A percentile compares a stretch with the other conserved stretches of the same genome.
phyloP scores from a whole-genome alignment of 2,329 filamentous ascomycete species.

The Sporothrix sp. region DNA sequence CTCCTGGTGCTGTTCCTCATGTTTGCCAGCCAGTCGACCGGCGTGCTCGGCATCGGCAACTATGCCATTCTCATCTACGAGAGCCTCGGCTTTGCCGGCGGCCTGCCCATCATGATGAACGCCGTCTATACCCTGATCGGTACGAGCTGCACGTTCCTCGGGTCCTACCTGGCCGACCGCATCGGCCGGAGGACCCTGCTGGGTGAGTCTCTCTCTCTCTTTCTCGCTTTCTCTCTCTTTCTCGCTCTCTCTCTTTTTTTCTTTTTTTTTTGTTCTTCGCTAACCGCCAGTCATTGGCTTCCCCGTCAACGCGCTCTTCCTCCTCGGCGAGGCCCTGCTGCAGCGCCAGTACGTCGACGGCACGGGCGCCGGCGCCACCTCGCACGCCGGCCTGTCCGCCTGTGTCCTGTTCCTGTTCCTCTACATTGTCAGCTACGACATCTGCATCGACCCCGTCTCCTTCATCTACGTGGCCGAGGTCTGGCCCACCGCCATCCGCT shows the following conservation, averaged over 20 bases:
- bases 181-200: background rate
- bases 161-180: constrained; percentile 4
- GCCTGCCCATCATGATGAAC: constrained; percentile 11
- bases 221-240: background rate
- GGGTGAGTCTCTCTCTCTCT: background rate
- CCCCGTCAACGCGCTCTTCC: background rate
- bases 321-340: constrained; percentile 5
- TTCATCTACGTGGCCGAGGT: constrained; percentile 10
- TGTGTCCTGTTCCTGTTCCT: constrained; percentile 5
- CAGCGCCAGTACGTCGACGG: constrained; percentile 9
- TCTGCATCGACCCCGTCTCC: constrained; percentile 7
- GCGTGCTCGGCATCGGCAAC: constrained; percentile 9
- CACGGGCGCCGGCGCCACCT: background rate
- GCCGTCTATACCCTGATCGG: constrained; percentile 9
- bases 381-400: constrained; percentile 1
- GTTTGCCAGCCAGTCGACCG: constrained; percentile 6
- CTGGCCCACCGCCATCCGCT: constrained; percentile 6
- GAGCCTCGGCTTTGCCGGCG: constrained; percentile 2
- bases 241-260: too few species aligned
- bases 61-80: constrained; percentile 9
- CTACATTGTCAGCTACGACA: constrained; percentile 7
- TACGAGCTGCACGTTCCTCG: background rate
- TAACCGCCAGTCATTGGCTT: background rate
- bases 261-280: background rate
- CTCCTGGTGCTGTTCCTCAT: constrained; percentile 25